A percentile compares a stretch with the other conserved stretches of the same genome.
Conservation (phyloP, 2,329 filamentous ascomycete species). For the Monosporascus sp. region DNA sequence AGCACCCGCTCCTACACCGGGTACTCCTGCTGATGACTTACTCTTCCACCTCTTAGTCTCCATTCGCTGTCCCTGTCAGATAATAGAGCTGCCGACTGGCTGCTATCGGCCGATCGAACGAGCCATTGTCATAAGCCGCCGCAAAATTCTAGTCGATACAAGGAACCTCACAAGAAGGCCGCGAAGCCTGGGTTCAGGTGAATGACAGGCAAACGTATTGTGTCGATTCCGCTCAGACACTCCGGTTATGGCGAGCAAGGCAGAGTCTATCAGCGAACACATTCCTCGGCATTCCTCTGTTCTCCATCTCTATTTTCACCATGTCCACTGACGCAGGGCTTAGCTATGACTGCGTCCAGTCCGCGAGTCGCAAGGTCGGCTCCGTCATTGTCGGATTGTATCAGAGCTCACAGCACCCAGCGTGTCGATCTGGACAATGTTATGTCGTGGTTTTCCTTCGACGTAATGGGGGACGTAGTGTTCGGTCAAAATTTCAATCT, state of each 20-base stretch:
- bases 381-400: conserved; percentile 6
- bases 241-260: neutral
- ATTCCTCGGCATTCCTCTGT: too few relatives aligned
- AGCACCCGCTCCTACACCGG: too few relatives aligned
- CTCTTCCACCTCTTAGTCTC: too few relatives aligned
- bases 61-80: too few relatives aligned
- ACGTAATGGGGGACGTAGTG: conserved; percentile 13
- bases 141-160: too few relatives aligned
- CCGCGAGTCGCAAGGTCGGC: conserved; percentile 9
- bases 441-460: conserved; percentile 16
- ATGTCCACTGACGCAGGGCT: too few relatives aligned
- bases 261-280: too few relatives aligned
- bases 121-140: too few relatives aligned
- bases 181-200: conserved; percentile 11
- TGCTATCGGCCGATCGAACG: too few relatives aligned
- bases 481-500: conserved; percentile 13
- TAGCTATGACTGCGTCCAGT: conserved; percentile 13
- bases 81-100: too few relatives aligned
- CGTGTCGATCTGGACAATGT: conserved; percentile 10
- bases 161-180: conserved; percentile 1
- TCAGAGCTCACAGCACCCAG: conserved; percentile 2
- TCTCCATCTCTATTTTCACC: too few relatives aligned
- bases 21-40: too few relatives aligned
- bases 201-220: conserved; percentile 12
- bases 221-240: neutral